Evolutionary conservation across 2,329 filamentous ascomycete genomes (phyloP), one percentile per base, ranked within the genome.

Genomic region (Annulohypoxylon truncatum): DNA sequence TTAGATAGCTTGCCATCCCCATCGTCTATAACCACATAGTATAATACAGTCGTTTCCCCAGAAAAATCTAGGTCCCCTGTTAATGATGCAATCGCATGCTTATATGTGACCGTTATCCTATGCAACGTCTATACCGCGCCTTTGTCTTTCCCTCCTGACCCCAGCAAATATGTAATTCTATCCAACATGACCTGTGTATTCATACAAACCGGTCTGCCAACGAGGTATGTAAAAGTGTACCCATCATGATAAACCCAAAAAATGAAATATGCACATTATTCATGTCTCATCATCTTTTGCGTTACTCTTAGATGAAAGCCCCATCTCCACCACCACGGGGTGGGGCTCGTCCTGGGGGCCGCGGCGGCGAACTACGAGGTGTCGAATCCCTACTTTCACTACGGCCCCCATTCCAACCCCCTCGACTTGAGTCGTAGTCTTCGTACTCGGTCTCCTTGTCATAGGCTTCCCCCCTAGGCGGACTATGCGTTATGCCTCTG

Each of bases 401-500:
- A n/a, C 51, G 62, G 48, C 72, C 72, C 46, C 76, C 72, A 29
- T 75, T 65, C 68, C 74, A 73, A 29, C 73, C 61, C 28, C 69
- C 70, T 57, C 71, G 69, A 22, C 72, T 74, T 47, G 66, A 48
- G 12, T 72, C 68, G 38, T 69, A 65, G 38, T 60, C 59, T 33
- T 77, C 75, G 54, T 76, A 75, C 13, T 72, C 70, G 20, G 47
- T 62, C 48, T 70, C 71, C 29, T 75, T 74, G 24, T 77, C 75
- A n/a, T 76, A 73, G 51, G 73, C 77, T 8, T 72, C 73, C 31
- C 73, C 72, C 51, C 76, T 69, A 3, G 79, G 77, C 42, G 79
- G 75, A 35, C 75, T 78, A 18, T 68, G 67, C 2, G 82, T 83
- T 56, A 83, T 82, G 9, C 79, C 80, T 22, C 80, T 79, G 1